phyloP scores from a whole-genome alignment of 805 yeast species.

The Candida oleophila region DNA sequence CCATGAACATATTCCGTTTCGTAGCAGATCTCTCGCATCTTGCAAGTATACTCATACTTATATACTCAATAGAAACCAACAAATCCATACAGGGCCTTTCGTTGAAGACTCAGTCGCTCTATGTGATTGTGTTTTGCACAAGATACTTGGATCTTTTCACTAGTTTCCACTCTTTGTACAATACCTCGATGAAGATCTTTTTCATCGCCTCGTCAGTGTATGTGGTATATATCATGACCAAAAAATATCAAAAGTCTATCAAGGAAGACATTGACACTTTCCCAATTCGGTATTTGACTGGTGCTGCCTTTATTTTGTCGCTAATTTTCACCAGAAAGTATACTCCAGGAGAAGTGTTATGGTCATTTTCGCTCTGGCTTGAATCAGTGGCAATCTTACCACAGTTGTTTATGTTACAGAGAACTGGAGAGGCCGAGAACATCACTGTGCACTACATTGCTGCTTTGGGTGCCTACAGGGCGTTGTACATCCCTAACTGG shows the following conservation, averaged over 20 bases:
- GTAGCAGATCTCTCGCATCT: conserved; percentile 81
- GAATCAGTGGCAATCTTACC: conserved; percentile 92
- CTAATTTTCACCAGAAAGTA: conserved; percentile 68
- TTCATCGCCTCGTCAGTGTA: conserved; percentile 76
- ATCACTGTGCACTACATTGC: conserved; percentile 91
- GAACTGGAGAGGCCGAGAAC: conserved; percentile 83
- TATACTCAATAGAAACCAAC: conserved; percentile 64
- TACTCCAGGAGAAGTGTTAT: conserved; percentile 59
- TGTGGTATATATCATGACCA: conserved; percentile 68
- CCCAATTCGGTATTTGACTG: conserved; percentile 66
- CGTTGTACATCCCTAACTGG: conserved; percentile 94
- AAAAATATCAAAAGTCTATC: conserved; percentile 59
- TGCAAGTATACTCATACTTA: conserved; percentile 71
- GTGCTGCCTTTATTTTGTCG: conserved; percentile 53
- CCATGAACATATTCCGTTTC: conserved; percentile 43
- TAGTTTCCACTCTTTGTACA: conserved; percentile 67
- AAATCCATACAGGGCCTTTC: conserved; percentile 81
- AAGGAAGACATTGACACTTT: conserved; percentile 67
- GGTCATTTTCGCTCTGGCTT: conserved; percentile 93
- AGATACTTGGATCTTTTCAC: conserved; percentile 44
- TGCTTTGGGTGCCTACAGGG: conserved; percentile 88
- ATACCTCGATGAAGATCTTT: conserved; percentile 75
- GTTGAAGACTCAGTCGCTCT: conserved; percentile 81
- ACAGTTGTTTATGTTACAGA: conserved; percentile 85
- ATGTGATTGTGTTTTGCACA: conserved; percentile 44